Evolutionary conservation across 805 yeast species (phyloP), one percentile per base, ranked within the genome.

Genomic region (Yueomyces sinensis): DNA sequence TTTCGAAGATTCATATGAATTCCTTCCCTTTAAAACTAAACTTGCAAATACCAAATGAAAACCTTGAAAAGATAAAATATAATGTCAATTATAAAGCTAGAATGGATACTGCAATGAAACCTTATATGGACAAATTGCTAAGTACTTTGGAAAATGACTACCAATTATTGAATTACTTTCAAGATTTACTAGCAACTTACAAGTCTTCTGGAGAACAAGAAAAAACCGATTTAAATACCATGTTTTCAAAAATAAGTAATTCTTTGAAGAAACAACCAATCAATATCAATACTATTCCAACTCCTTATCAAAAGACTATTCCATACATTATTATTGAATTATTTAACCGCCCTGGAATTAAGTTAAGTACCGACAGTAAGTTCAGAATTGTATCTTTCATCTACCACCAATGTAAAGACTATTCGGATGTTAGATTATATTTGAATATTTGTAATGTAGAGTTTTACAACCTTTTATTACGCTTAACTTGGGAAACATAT

Each of bases 391-490:
- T 45, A 13, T 41, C 49, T 11, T 46, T 41, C 32, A 40, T 55
- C n/a, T 52, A 52, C 38, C 42, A 49, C 7, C 39, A 45, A 33
- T 50, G 56, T 36, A 54, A 52, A 32, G 40, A 38, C 4, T 38
- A 40, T n/a, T 31, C 41, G 4, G 54, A 54, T 28, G 32, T 54
- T 1, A 41, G 52, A 3, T 37, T 52, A 28, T 55, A 55, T 34
- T 32, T 55, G 35, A 47, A 46, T 33, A 43, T 54, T 29, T 54
- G 59, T 39, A 48, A 45, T 29, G 44, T 46, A 2, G 56, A 46
- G 23, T 49, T 55, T 32, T 55, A 55, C 41, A 55, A 55, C 33
- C 18, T 46, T 9, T 34, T 55, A n/a, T 20, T 55, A 13, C 38
- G 45, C 24, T 37, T 45, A n/a, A 39, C 52, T 4, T 55, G 60